Evolutionary conservation across 2,329 filamentous ascomycete genomes (phyloP).

Genomic region (Ascochyta lentis): DNA sequence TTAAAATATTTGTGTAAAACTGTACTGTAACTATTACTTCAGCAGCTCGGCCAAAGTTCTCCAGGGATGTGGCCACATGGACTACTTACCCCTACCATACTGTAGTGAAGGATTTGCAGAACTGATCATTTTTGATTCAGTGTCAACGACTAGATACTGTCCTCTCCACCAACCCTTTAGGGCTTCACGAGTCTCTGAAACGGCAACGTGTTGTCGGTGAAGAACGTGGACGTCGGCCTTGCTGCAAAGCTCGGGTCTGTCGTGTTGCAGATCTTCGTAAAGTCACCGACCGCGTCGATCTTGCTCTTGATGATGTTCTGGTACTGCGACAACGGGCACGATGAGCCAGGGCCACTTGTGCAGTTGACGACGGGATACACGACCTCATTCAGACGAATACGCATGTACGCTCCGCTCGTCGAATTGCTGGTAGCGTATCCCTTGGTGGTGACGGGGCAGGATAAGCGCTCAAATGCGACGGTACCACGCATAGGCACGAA

Average conservation of each 20-base stretch:
- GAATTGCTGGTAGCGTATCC: constrained; percentile 13
- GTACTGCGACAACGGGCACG: constrained; percentile 42
- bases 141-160: not conserved
- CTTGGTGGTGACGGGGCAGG: constrained; percentile 49
- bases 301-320: constrained; percentile 54
- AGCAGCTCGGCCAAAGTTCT: no score
- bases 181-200: constrained; percentile 34
- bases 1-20: no score
- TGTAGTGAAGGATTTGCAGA: no score
- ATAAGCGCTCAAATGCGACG: constrained; percentile 68
- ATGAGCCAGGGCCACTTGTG: constrained; percentile 59
- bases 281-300: constrained; percentile 56
- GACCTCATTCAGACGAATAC: constrained; percentile 67
- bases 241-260: constrained; percentile 26
- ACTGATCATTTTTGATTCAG: not conserved
- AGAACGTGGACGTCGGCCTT: constrained; percentile 34
- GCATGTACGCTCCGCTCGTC: constrained; percentile 54
- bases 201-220: constrained; percentile 34
- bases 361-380: constrained; percentile 66
- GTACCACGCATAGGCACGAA: constrained; percentile 70
- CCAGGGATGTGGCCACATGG: no score
- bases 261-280: constrained; percentile 53
- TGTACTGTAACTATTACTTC: no score
- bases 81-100: no score
- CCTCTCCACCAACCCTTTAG: constrained; percentile 2